A percentile compares a stretch with the other conserved stretches of the same genome.
Evolutionary conservation across 306 rosid genomes (phyloP).

Genomic region (Cucumis hystrix): DNA sequence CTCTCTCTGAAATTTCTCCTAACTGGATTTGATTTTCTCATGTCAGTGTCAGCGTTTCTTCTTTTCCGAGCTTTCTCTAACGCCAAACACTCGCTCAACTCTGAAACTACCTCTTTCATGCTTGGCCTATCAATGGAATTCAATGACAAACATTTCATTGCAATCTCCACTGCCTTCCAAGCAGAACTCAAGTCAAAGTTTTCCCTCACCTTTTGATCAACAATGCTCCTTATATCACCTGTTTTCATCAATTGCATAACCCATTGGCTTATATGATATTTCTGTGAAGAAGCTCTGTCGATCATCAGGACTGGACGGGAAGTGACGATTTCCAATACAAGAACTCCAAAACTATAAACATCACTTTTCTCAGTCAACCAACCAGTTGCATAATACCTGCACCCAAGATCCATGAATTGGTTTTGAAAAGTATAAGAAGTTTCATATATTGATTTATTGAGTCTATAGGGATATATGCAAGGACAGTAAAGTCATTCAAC

Average conservation of each 20-base stretch:
- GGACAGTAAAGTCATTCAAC: neutral
- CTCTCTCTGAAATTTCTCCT: neutral
- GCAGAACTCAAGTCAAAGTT: conserved; percentile 13
- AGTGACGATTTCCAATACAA: conserved; percentile 11
- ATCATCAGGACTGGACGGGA: neutral
- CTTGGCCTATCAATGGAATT: conserved; percentile 4
- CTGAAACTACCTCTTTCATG: conserved; percentile 10
- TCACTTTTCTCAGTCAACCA: conserved; percentile 15
- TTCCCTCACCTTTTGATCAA: conserved; percentile 10
- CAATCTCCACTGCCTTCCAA: conserved; percentile 21
- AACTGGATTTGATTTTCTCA: neutral
- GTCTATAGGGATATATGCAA: neutral
- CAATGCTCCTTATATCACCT: conserved; percentile 10
- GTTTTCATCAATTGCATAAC: neutral
- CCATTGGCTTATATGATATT: conserved; percentile 5
- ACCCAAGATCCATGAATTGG: neutral
- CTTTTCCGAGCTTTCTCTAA: conserved; percentile 4
- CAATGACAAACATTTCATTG: neutral
- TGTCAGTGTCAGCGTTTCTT: neutral
- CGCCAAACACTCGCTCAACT: conserved; percentile 10
- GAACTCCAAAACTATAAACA: conserved; percentile 2
- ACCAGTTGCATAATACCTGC: conserved; percentile 9
- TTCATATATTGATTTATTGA: neutral
- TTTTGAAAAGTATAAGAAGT: neutral
- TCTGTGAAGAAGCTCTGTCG: neutral